A percentile compares a stretch with the other conserved stretches of the same genome.
These are phyloP conservation scores for Phylloporus sp. DNA, from an alignment of 768 basidiomycete species.

Conservation along the genomic window DNA sequence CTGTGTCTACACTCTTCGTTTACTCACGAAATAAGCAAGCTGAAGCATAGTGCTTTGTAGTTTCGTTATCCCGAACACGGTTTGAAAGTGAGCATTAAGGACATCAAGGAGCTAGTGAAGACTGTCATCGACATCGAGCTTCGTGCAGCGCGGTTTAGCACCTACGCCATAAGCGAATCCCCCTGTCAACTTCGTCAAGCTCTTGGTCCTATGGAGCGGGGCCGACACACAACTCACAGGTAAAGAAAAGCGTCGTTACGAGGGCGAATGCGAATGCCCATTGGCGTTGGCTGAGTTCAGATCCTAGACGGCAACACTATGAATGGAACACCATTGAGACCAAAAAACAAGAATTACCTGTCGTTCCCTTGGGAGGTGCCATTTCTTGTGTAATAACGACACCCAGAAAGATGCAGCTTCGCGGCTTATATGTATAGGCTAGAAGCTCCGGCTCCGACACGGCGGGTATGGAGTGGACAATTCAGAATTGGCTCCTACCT, in stretches of 20 bases:
- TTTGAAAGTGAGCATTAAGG: constrained; percentile 69
- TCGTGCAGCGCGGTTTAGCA: neutral
- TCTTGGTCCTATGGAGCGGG: neutral
- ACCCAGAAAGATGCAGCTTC: neutral
- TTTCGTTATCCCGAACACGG: constrained; percentile 60
- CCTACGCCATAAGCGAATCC: constrained; percentile 64
- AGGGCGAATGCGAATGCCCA: constrained; percentile 60
- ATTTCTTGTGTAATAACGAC: constrained; percentile 21
- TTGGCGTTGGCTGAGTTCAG: constrained; percentile 40
- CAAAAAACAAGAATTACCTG: constrained; percentile 29
- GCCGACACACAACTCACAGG: constrained; percentile 39
- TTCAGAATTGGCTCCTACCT: neutral
- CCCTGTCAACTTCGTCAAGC: constrained; percentile 34
- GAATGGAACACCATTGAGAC: neutral
- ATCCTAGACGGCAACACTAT: constrained; percentile 13
- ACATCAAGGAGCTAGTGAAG: constrained; percentile 55
- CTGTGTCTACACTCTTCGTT: neutral
- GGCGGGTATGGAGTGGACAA: neutral
- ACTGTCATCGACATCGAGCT: constrained; percentile 16
- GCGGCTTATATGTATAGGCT: constrained; percentile 12
- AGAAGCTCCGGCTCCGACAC: constrained; percentile 2
- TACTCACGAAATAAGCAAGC: constrained; percentile 59
- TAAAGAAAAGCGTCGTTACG: constrained; percentile 73
- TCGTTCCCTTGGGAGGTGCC: constrained; percentile 38
- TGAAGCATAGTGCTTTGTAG: constrained; percentile 72